These are phyloP conservation scores for Dalbergia cochinchinensis DNA, from an alignment of 306 rosid genomes.

Conservation along the genomic window DNA sequence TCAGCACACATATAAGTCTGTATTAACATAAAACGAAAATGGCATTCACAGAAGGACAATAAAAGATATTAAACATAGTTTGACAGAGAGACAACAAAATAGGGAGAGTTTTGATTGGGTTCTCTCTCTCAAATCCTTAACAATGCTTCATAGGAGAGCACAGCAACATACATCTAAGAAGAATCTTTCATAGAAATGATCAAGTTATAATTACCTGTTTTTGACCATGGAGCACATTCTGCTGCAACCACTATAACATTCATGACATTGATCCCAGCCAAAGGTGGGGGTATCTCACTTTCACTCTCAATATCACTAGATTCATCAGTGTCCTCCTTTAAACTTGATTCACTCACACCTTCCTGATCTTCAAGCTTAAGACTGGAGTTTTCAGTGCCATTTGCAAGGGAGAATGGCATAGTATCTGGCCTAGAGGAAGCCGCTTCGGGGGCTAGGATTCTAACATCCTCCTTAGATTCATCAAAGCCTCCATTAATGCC, in stretches of 20 bases:
- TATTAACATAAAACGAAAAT: neutral
- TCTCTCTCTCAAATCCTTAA: neutral
- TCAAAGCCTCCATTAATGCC: constrained; percentile 37
- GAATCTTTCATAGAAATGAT: neutral
- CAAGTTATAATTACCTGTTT: constrained; percentile 67
- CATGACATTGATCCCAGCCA: constrained; percentile 88
- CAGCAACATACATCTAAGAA: constrained; percentile 17
- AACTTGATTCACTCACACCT: constrained; percentile 39
- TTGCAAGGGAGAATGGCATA: constrained; percentile 51
- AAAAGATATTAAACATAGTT: constrained; percentile 14
- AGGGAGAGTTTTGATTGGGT: neutral
- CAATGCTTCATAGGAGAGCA: neutral
- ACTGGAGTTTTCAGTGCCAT: constrained; percentile 40
- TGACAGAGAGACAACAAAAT: neutral
- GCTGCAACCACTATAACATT: constrained; percentile 79
- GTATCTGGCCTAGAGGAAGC: constrained; percentile 35
- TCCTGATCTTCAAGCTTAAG: constrained; percentile 38
- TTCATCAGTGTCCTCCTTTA: constrained; percentile 34
- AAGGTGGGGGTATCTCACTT: constrained; percentile 61
- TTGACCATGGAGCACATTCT: constrained; percentile 88
- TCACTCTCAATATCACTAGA: constrained; percentile 35
- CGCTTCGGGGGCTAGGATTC: constrained; percentile 29
- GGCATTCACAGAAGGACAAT: neutral
- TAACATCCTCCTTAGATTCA: constrained; percentile 44
- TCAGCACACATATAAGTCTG: constrained; percentile 47